A percentile compares a stretch with the other conserved stretches of the same genome.
Conservation (phyloP, 306 rosid genomes). For the Pachyrhizus erosus region DNA sequence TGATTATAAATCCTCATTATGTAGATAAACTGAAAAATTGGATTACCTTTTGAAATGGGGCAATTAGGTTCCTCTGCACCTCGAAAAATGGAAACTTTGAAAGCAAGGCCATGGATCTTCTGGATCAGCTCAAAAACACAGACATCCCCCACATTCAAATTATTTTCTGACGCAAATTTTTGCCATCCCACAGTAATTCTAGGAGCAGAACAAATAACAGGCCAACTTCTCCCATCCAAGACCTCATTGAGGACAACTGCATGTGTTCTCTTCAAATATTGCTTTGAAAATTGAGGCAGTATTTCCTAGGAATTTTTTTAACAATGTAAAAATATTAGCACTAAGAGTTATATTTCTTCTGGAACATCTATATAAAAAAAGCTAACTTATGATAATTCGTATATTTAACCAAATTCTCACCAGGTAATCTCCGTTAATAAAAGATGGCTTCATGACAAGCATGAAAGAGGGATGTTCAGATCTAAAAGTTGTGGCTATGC, state of each 20-base stretch:
- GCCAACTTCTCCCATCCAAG: conserved; percentile 1
- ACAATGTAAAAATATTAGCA: not conserved
- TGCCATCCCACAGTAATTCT: conserved; percentile 44
- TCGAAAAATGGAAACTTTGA: conserved; percentile 1
- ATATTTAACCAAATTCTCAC: not conserved
- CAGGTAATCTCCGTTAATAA: not conserved
- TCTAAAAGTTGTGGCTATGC: not conserved
- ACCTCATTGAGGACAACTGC: not conserved
- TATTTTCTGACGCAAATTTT: conserved; percentile 36
- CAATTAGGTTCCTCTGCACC: not conserved
- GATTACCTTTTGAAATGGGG: not conserved
- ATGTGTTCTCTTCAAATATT: not conserved
- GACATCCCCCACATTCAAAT: conserved; percentile 27
- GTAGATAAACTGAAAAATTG: not conserved
- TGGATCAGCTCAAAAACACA: conserved; percentile 11
- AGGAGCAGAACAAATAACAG: not conserved
- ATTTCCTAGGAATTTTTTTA: not conserved
- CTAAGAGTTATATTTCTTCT: not conserved
- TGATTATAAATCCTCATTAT: not conserved
- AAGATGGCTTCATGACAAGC: no score
- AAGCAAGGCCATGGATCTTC: not conserved
- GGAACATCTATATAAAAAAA: not conserved
- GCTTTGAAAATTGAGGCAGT: not conserved
- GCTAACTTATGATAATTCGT: not conserved
- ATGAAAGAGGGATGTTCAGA: not conserved